A percentile compares a stretch with the other conserved stretches of the same genome.
Evolutionary conservation across 768 basidiomycete genomes (phyloP).

Genomic region (Tylopilus sp.): DNA sequence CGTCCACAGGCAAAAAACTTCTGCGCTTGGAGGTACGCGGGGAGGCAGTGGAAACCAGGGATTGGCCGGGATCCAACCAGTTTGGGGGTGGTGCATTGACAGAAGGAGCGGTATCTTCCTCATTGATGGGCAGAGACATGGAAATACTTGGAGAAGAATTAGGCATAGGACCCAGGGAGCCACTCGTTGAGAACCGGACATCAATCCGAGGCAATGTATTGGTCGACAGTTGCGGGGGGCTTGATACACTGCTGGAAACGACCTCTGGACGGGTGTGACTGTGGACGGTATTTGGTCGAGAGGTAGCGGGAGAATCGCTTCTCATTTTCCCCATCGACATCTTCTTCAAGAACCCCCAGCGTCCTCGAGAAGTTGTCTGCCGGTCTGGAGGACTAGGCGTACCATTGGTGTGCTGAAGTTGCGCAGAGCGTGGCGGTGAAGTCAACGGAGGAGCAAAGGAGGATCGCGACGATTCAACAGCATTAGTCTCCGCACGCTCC

Average conservation of each 20-base stretch:
- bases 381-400: slow-evolving; percentile 25
- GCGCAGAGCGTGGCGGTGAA: slow-evolving; percentile 26
- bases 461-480: slow-evolving; percentile 16
- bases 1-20: slow-evolving; percentile 86
- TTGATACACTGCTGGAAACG: slow-evolving; percentile 18
- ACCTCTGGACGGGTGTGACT: slow-evolving; percentile 17
- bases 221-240: slow-evolving; percentile 31
- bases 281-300: slow-evolving; percentile 37
- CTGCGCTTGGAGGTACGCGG: slow-evolving; percentile 65
- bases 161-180: slow-evolving; percentile 51
- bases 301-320: slow-evolving; percentile 46
- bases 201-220: slow-evolving; percentile 59
- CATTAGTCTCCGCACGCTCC: slow-evolving; percentile 25
- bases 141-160: slow-evolving; percentile 31
- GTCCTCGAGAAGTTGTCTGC: slow-evolving; percentile 39
- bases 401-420: slow-evolving; percentile 12
- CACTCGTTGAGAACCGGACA: slow-evolving; percentile 69
- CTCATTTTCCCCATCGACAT: slow-evolving; percentile 97
- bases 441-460: slow-evolving; percentile 25
- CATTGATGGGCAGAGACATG: slow-evolving; percentile 20
- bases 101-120: slow-evolving; percentile 17
- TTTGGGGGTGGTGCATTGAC: slow-evolving; percentile 1
- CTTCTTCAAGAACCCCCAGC: slow-evolving; percentile 97
- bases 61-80: slow-evolving; percentile 17
- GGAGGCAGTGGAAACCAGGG: slow-evolving; percentile 42